A percentile compares a stretch with the other conserved stretches of the same genome.
Conservation (phyloP, 2,329 filamentous ascomycete species). For the Trichoderma asperellum region DNA sequence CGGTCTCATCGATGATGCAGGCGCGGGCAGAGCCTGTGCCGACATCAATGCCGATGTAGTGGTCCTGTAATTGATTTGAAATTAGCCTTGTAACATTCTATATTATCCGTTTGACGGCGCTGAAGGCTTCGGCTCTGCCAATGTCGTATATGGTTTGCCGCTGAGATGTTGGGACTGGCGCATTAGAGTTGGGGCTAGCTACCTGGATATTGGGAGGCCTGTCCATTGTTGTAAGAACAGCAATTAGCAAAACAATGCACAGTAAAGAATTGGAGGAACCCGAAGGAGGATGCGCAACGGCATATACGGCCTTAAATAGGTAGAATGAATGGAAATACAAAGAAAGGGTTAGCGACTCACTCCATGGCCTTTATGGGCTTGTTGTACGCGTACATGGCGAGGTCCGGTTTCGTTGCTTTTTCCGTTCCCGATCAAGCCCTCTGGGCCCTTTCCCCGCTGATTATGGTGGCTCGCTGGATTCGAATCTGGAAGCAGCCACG, state of each 20-base stretch:
- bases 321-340: conserved; percentile 18
- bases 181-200: conserved; percentile 26
- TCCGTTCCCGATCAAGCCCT: not conserved
- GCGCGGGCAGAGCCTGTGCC: conserved; percentile 94
- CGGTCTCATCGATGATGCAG: conserved; percentile 89
- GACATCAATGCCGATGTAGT: conserved; percentile 88
- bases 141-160: not conserved
- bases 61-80: conserved; percentile 48
- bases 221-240: conserved; percentile 33
- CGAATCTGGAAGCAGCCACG: conserved; percentile 12
- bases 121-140: not conserved
- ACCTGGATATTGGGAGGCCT: conserved; percentile 44
- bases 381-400: conserved; percentile 43
- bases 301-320: not conserved
- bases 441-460: conserved; percentile 23
- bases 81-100: not conserved
- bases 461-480: conserved; percentile 14
- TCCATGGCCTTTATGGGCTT: conserved; percentile 46
- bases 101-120: not conserved
- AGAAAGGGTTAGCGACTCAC: conserved; percentile 37
- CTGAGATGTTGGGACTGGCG: not conserved
- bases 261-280: conserved; percentile 14
- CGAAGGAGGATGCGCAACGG: conserved; percentile 6
- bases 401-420: conserved; percentile 17
- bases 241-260: conserved; percentile 31